These are phyloP conservation scores for Canavalia ensiformis DNA, from an alignment of 306 rosid species.

Conservation along the genomic window DNA sequence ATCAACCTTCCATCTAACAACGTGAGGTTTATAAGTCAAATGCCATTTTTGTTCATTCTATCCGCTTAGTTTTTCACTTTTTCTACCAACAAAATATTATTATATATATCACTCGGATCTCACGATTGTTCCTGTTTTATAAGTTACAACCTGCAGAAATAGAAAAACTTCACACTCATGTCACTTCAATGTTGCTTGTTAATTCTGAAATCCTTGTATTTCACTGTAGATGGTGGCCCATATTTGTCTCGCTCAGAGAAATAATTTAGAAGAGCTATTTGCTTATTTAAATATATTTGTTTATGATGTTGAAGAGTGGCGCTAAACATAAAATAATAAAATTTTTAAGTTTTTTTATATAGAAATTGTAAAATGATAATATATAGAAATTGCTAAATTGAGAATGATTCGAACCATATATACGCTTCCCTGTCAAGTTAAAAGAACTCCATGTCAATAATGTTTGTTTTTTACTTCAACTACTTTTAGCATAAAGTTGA, in stretches of 20 bases:
- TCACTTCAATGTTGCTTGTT: conserved; percentile 46
- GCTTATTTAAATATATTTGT: neutral
- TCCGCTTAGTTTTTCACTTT: conserved; percentile 29
- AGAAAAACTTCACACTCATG: conserved; percentile 42
- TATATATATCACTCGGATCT: conserved; percentile 28
- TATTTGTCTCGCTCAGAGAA: conserved; percentile 16
- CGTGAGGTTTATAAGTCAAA: conserved; percentile 48
- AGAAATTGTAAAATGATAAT: neutral
- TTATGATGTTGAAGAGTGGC: neutral
- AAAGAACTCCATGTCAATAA: neutral
- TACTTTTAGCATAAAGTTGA: neutral
- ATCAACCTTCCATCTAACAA: conserved; percentile 85
- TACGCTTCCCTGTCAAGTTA: neutral
- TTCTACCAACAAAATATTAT: conserved; percentile 32
- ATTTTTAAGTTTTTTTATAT: neutral
- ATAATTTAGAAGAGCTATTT: conserved; percentile 30
- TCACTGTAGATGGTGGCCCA: conserved; percentile 16
- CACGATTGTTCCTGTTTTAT: conserved; percentile 39
- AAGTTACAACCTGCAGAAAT: conserved; percentile 38
- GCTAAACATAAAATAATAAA: neutral
- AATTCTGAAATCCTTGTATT: conserved; percentile 27
- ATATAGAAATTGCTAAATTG: neutral
- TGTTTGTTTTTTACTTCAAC: neutral
- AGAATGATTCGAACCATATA: neutral
- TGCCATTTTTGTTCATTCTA: conserved; percentile 39